phyloP scores from a whole-genome alignment of 2,329 filamentous ascomycete species.

The Fusarium luffae region DNA sequence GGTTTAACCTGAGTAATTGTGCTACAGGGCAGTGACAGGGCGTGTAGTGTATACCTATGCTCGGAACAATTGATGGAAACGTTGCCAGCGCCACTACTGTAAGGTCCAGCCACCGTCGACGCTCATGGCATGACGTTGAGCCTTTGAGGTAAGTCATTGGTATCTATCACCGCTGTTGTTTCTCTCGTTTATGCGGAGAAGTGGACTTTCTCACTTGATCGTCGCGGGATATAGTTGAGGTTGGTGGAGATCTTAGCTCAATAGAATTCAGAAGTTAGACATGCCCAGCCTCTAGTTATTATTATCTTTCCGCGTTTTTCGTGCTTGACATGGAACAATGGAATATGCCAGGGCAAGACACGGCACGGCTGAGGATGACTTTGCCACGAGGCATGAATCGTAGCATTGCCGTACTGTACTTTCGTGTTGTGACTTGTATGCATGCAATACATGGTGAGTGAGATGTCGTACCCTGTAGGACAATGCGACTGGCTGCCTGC shows the following conservation, averaged over 20 bases:
- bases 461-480: slow-evolving; percentile 11
- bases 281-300: slow-evolving; percentile 3
- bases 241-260: neutral
- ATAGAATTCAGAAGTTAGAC: neutral
- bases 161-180: slow-evolving; percentile 15
- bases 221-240: neutral
- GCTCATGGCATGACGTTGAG: neutral
- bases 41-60: slow-evolving; percentile 6
- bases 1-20: neutral
- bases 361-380: slow-evolving; percentile 1
- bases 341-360: slow-evolving; percentile 33
- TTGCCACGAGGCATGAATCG: slow-evolving; percentile 28
- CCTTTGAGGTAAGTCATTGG: neutral
- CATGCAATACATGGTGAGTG: slow-evolving; percentile 9
- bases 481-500: neutral
- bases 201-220: slow-evolving; percentile 23
- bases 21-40: neutral
- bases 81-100: slow-evolving; percentile 6
- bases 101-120: slow-evolving; percentile 3
- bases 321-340: neutral
- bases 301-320: slow-evolving; percentile 12
- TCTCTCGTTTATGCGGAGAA: slow-evolving; percentile 37
- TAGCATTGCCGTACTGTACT: slow-evolving; percentile 1
- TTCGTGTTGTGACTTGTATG: slow-evolving; percentile 24
- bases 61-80: slow-evolving; percentile 16